Conservation (phyloP, 768 basidiomycete species). For the Pleurotus tuoliensis region DNA sequence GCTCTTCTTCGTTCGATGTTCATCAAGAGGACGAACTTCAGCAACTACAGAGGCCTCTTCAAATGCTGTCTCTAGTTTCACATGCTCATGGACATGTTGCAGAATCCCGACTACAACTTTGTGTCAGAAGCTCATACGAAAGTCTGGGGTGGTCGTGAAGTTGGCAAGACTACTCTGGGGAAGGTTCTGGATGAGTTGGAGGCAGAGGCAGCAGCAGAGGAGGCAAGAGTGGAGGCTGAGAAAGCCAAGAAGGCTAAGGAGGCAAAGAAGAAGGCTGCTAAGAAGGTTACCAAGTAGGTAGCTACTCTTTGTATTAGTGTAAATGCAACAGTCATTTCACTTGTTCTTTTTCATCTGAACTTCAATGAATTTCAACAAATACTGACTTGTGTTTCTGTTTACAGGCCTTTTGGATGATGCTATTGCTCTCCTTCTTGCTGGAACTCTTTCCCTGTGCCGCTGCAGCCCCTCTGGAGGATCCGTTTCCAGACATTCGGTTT, state of each 20-base stretch:
- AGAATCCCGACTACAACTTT: too few species aligned
- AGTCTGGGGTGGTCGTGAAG: background rate
- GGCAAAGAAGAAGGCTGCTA: background rate
- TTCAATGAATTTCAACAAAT: too few species aligned
- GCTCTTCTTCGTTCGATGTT: too few species aligned
- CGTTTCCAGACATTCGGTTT: slow-evolving; percentile 5
- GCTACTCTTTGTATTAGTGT: too few species aligned
- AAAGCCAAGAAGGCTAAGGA: background rate
- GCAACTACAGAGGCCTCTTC: background rate
- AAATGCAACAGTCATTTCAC: too few species aligned
- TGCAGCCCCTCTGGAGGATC: background rate
- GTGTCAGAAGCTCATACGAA: background rate
- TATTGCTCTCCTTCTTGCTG: background rate
- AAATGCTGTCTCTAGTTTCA: background rate
- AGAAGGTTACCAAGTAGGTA: too few species aligned
- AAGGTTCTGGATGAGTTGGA: background rate
- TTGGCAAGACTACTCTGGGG: background rate
- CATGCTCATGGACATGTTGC: too few species aligned
- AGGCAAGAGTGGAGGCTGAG: too few species aligned
- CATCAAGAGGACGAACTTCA: too few species aligned
- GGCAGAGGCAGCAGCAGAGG: background rate
- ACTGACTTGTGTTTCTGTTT: too few species aligned
- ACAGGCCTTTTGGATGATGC: too few species aligned
- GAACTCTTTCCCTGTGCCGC: background rate
- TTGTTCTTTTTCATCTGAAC: too few species aligned